phyloP scores from a whole-genome alignment of 2,329 filamentous ascomycete genomes.

The Dactylellina leptospora region DNA sequence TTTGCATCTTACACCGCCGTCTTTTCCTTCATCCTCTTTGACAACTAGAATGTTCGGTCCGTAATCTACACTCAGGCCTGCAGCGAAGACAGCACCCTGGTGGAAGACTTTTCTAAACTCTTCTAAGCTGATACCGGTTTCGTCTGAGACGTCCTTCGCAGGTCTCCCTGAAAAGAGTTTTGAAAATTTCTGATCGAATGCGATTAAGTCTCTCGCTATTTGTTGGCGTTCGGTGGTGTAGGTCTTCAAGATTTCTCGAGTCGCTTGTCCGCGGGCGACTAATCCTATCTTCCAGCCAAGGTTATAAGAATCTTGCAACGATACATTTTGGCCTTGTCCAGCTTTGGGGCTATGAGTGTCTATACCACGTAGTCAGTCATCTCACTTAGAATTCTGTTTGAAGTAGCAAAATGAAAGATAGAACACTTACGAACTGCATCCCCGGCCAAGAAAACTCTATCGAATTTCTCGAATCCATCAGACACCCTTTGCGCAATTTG shows the following conservation, averaged over 20 bases:
- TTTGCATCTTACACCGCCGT: slow-evolving; percentile 60
- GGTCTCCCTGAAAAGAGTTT: slow-evolving; percentile 68
- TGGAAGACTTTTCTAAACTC: slow-evolving; percentile 71
- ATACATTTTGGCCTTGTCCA: slow-evolving; percentile 77
- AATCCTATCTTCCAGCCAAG: slow-evolving; percentile 96
- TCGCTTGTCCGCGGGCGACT: slow-evolving; percentile 82
- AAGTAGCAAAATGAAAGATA: not conserved
- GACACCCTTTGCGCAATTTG: slow-evolving; percentile 74
- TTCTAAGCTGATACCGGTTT: slow-evolving; percentile 70
- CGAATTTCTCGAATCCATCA: slow-evolving; percentile 66
- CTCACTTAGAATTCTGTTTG: no score
- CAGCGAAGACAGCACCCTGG: slow-evolving; percentile 70
- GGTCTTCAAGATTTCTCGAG: slow-evolving; percentile 77
- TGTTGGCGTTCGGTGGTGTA: slow-evolving; percentile 75
- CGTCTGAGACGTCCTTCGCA: slow-evolving; percentile 69
- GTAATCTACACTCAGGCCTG: slow-evolving; percentile 69
- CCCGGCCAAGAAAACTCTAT: slow-evolving; percentile 73
- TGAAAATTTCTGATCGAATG: slow-evolving; percentile 69
- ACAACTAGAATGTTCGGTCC: slow-evolving; percentile 67
- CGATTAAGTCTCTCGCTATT: slow-evolving; percentile 73
- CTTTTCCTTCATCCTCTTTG: slow-evolving; percentile 64
- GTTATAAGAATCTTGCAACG: slow-evolving; percentile 82
- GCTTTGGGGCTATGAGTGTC: slow-evolving; percentile 69
- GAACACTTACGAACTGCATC: slow-evolving; percentile 69
- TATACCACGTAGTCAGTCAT: not conserved